Evolutionary conservation across 345 rosid genomes (phyloP), one percentile per base, ranked within the genome.

Genomic region (Eutrema heterophyllum): DNA sequence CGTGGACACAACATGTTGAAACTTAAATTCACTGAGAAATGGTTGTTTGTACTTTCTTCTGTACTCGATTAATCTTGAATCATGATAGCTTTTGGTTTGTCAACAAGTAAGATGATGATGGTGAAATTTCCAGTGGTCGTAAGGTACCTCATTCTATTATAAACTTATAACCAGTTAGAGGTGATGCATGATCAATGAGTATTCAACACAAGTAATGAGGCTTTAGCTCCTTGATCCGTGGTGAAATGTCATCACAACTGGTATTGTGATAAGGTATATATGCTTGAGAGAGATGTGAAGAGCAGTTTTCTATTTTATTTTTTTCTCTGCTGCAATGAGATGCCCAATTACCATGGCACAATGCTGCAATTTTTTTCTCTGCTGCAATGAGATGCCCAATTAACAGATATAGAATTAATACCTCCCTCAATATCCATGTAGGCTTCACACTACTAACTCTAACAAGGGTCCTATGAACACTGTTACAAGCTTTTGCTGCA

Each of bases 351-450:
- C 24, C 24, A 21, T 21, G 24, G 24, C 2, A 21, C 24, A 21
- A 21, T n/a, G n/a, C n/a, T n/a, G n/a, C n/a, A n/a, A 1, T 1
- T 1, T 21, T 21, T 21, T 21, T 21, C 24, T n/a, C 24, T 21
- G 24, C 24, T 21, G 24, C 24, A 21, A 21, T 21, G 24, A 21
- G 24, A 21, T 21, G 21, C n/a, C n/a, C n/a, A n/a, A n/a, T n/a
- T n/a, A 21, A 21, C 1, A 21, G 24, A 32, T 14, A 21, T 30
- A 18, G 48, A 57, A 5, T 29, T 36, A 21, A 68, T 79, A 92
- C 98, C 96, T 88, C 98, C 98, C 68, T 92, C 98, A 66, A 89
- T 87, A 69, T 92, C 94, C 89, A 84, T 84, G 82, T 86, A 89
- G 81, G 44, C 87, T 87, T 88, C 16, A 88, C 96, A 12, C 83